Evolutionary conservation across 352 stramenopile genomes (phyloP).

Genomic region (Globisporangium rhizosaccharum): DNA sequence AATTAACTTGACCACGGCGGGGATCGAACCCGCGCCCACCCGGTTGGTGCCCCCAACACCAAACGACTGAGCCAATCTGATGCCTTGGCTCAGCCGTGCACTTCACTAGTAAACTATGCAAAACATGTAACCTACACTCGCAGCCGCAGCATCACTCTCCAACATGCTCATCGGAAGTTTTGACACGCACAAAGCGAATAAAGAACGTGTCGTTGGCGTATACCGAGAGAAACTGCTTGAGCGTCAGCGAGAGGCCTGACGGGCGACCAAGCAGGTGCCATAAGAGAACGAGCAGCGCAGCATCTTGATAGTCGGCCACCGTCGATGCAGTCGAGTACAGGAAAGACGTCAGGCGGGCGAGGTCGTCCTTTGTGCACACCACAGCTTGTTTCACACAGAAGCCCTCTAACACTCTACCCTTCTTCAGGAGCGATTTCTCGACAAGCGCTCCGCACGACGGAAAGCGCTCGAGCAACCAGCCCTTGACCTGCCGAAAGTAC

Average conservation of each 20-base stretch:
- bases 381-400: not conserved
- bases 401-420: slow-evolving; percentile 4
- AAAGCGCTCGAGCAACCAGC: slow-evolving; percentile 14
- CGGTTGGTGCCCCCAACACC: no score
- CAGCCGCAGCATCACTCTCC: no score
- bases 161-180: no score
- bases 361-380: not conserved
- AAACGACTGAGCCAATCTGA: no score
- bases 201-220: slow-evolving; percentile 9
- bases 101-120: no score
- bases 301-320: slow-evolving; percentile 18
- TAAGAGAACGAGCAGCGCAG: slow-evolving; percentile 11
- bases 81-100: no score
- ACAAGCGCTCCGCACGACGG: slow-evolving; percentile 7
- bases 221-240: slow-evolving; percentile 13
- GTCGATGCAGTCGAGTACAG: not conserved
- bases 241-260: slow-evolving; percentile 8
- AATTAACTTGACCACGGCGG: no score
- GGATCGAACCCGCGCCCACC: no score
- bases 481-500: slow-evolving; percentile 17
- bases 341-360: not conserved
- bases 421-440: slow-evolving; percentile 8
- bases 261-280: slow-evolving; percentile 16
- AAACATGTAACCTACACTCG: no score
- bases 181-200: slow-evolving; percentile 1